Conservation (phyloP, 768 basidiomycete genomes). For the Trametes cinnabarina region DNA sequence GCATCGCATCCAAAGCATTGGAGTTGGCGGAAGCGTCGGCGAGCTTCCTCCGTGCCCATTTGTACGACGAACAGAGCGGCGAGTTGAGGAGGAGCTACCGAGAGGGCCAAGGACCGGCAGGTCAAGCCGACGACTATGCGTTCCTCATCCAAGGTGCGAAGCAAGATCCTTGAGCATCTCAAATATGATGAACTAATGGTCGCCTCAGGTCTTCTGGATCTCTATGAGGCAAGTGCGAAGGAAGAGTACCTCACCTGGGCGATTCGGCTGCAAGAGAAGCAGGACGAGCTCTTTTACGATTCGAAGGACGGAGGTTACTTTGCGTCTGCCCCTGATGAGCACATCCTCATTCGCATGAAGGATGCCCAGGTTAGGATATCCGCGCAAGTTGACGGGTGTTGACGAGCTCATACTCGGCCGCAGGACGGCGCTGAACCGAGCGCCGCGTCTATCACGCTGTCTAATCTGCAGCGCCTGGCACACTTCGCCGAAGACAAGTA, state of each 20-base stretch:
- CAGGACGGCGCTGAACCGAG: slow-evolving; percentile 35
- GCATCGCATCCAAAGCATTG: neutral
- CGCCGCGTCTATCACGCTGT: slow-evolving; percentile 26
- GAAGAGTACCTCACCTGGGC: slow-evolving; percentile 35
- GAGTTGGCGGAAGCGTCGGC: slow-evolving; percentile 20
- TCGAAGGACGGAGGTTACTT: slow-evolving; percentile 39
- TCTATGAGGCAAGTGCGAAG: slow-evolving; percentile 38
- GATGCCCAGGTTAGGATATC: slow-evolving; percentile 26
- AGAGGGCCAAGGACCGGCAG: slow-evolving; percentile 36
- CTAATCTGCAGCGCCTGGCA: slow-evolving; percentile 29
- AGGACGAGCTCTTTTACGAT: slow-evolving; percentile 42
- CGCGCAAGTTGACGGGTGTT: neutral
- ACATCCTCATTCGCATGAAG: slow-evolving; percentile 40
- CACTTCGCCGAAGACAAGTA: slow-evolving; percentile 26
- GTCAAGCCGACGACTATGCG: slow-evolving; percentile 42
- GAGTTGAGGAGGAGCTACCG: slow-evolving; percentile 34
- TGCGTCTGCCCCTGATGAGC: slow-evolving; percentile 35
- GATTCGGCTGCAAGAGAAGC: slow-evolving; percentile 35
- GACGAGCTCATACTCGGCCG: neutral
- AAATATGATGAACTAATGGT: neutral
- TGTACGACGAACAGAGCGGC: slow-evolving; percentile 22
- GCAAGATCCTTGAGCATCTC: too few relatives aligned
- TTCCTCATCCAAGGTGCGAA: slow-evolving; percentile 34
- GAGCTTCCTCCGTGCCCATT: slow-evolving; percentile 16
- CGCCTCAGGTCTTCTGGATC: slow-evolving; percentile 29